Base-by-base conservation (phyloP, 2,329 filamentous ascomycete genomes). In the Xylogone sp. region DNA sequence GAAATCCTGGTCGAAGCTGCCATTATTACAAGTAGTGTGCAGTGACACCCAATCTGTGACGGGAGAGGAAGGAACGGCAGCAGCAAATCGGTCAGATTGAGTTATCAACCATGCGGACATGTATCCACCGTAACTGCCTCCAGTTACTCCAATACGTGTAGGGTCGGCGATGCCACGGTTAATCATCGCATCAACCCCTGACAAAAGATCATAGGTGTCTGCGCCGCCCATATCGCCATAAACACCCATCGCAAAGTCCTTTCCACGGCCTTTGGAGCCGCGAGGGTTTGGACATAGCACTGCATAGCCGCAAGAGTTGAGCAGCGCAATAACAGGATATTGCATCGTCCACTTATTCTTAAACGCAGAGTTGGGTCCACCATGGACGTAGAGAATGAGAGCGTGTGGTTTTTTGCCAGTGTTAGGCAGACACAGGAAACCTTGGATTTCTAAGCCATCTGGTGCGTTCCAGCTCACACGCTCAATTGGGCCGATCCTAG, bases 301-400 rank as follows among this genome's bases (percentile, higher is more conserved):
- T n/a, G 42, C 42, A 9, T 43, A 43, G 7, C 42, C 42, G n/a
- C 20, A 7, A n/a, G 42, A 8, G 8, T 7, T 21, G 9, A 43
- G 20, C 9, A 43, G 42, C n/a, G 42, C 8, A 8, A 43, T 18
- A 18, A 43, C n/a, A 18, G 42, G 42, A 43, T 18, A 43, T 65
- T 13, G 7, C 8, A 31, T 7, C 27, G 27, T 8, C 27, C 27
- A 31, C 13, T 31, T 7, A 31, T 31, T 31, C 27, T 13, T 31
- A 31, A 31, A 31, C 5, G 45, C 43, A n/a, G 55, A 56, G 1
- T 48, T 53, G 3, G 49, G 46, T 10, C 57, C 56, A 9, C 55
- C 56, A 49, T 59, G 55, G 3, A 56, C 13, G 27, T 31, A 13
- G 8, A 31, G 13, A 31, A 31, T 13, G 8, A 31, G 13, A 8